A percentile compares a stretch with the other conserved stretches of the same genome.
Evolutionary conservation across 257 asterid genomes (phyloP).

Genomic region (Solanum medicagineum): DNA sequence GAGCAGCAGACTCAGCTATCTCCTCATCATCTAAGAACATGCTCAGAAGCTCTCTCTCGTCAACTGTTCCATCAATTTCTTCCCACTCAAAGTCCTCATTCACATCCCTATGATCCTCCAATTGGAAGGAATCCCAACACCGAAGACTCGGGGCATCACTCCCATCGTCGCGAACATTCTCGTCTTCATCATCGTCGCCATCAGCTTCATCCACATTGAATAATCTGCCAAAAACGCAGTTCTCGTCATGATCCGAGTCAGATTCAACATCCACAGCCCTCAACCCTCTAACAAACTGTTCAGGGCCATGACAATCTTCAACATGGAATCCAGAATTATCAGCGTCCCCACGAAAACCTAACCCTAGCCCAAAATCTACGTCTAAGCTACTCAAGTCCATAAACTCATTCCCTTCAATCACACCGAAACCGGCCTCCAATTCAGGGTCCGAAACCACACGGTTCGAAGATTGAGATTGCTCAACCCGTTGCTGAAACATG

Average conservation of each 20-base stretch:
- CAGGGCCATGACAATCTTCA: conserved; percentile 8
- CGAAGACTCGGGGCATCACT: conserved; percentile 13
- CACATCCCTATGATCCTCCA: conserved; percentile 18
- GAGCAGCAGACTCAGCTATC: not conserved
- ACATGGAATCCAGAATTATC: conserved; percentile 4
- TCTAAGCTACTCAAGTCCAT: conserved; percentile 8
- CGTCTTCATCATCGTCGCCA: not conserved
- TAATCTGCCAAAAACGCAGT: not conserved
- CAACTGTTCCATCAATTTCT: conserved; percentile 17
- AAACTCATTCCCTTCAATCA: conserved; percentile 8
- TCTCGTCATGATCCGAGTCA: conserved; percentile 10
- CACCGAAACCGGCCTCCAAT: conserved; percentile 2
- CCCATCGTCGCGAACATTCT: not conserved
- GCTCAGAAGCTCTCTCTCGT: conserved; percentile 22
- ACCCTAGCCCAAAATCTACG: conserved; percentile 16
- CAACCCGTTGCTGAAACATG: conserved; percentile 25
- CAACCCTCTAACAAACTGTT: conserved; percentile 8
- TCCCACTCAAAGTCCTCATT: conserved; percentile 31
- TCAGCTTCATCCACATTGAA: conserved; percentile 2
- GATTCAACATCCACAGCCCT: conserved; percentile 14
- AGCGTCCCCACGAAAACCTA: conserved; percentile 10
- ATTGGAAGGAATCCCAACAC: conserved; percentile 24
- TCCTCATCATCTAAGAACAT: conserved; percentile 12
- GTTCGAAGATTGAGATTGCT: conserved; percentile 13
- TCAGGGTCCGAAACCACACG: conserved; percentile 1